A percentile compares a stretch with the other conserved stretches of the same genome.
These are phyloP conservation scores for Vicia faba DNA, from an alignment of 306 rosid genomes.

Conservation along the genomic window DNA sequence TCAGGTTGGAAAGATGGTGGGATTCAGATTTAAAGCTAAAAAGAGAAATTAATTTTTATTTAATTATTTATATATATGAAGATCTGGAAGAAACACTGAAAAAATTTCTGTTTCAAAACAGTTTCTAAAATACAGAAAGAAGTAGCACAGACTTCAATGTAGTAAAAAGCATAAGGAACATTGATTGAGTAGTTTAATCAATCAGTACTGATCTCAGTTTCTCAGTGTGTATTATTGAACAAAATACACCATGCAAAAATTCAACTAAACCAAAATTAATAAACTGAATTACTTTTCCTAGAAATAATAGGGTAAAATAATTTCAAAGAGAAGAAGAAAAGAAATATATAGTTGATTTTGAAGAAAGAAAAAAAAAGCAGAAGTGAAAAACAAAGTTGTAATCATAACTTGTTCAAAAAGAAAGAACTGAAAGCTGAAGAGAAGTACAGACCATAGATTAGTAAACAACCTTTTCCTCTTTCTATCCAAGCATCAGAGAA, in stretches of 20 bases:
- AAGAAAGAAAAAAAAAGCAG: not conserved
- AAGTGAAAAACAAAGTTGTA: not conserved
- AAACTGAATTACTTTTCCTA: not conserved
- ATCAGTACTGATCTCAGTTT: constrained; percentile 54
- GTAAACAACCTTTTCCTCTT: constrained; percentile 42
- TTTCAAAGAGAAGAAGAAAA: not conserved
- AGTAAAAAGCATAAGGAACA: constrained; percentile 81
- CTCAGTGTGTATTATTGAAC: constrained; percentile 45
- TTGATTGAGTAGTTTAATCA: constrained; percentile 80
- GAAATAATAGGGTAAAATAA: not conserved
- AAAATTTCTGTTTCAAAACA: constrained; percentile 41
- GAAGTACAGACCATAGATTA: constrained; percentile 18
- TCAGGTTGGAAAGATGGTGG: constrained; percentile 12
- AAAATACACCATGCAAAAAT: not conserved
- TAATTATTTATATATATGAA: constrained; percentile 12
- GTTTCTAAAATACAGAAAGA: constrained; percentile 9
- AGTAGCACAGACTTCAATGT: constrained; percentile 76
- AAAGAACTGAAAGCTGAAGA: constrained; percentile 1
- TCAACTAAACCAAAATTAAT: not conserved
- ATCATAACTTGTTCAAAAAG: constrained; percentile 8
- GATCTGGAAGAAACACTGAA: constrained; percentile 50
- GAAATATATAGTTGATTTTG: too few species aligned
- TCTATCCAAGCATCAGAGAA: constrained; percentile 50
- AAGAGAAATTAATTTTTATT: constrained; percentile 32
- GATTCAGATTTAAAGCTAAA: constrained; percentile 34